Evolutionary conservation across 768 basidiomycete genomes (phyloP).

Genomic region (Omphalotus guepiniiformis): DNA sequence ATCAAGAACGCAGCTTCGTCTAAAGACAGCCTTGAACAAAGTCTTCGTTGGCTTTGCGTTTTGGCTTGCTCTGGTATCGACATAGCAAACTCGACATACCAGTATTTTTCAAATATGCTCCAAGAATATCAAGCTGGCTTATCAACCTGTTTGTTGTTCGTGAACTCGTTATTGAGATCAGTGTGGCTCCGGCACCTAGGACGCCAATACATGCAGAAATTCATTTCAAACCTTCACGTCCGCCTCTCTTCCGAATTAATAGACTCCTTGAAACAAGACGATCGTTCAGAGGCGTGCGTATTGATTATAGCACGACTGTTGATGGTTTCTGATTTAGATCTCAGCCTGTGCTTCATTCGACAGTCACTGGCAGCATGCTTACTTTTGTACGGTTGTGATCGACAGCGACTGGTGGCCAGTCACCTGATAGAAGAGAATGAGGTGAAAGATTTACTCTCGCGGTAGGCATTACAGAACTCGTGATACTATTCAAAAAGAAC

Average conservation of each 20-base stretch:
- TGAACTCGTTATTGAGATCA: conserved; percentile 51
- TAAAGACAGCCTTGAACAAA: conserved; percentile 37
- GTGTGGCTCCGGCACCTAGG: conserved; percentile 59
- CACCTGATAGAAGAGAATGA: conserved; percentile 48
- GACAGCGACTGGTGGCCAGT: conserved; percentile 38
- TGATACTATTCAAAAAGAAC: conserved; percentile 2
- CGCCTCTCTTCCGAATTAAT: conserved; percentile 38
- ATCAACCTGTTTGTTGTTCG: conserved; percentile 42
- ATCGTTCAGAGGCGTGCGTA: conserved; percentile 36
- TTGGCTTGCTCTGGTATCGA: conserved; percentile 64
- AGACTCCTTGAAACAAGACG: conserved; percentile 25
- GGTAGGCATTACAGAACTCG: conserved; percentile 34
- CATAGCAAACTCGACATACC: conserved; percentile 48
- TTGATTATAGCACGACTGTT: neutral
- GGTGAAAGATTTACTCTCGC: conserved; percentile 46
- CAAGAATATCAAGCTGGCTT: conserved; percentile 35
- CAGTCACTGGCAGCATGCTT: conserved; percentile 59
- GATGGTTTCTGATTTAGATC: neutral
- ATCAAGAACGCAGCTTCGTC: conserved; percentile 41
- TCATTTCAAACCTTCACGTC: conserved; percentile 46
- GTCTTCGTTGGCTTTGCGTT: conserved; percentile 56
- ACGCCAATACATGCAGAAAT: conserved; percentile 51
- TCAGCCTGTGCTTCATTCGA: conserved; percentile 50
- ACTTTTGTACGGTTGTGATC: conserved; percentile 63
- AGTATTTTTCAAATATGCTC: conserved; percentile 41